Evolutionary conservation across 2,329 filamentous ascomycete genomes (phyloP).

Genomic region (Juglanconis oblonga): DNA sequence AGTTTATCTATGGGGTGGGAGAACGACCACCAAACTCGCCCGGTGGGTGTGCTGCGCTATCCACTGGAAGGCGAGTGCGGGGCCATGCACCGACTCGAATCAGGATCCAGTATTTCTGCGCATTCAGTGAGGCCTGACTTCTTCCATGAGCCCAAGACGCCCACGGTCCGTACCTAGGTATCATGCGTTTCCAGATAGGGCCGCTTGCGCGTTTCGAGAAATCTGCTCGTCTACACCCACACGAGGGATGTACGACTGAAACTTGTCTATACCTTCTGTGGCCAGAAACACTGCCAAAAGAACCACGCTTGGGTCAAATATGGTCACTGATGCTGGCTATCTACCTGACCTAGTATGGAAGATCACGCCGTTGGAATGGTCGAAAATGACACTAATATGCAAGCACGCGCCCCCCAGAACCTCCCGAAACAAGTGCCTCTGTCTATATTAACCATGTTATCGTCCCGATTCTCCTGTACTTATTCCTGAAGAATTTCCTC

Average conservation of each 20-base stretch:
- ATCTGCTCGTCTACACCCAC: background rate
- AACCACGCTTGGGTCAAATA: background rate
- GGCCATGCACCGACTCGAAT: slow-evolving; percentile 8
- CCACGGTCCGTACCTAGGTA: background rate
- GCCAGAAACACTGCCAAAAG: background rate
- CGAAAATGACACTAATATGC: too few species aligned
- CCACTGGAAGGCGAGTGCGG: background rate
- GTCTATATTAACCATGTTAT: too few species aligned
- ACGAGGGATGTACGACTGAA: too few species aligned
- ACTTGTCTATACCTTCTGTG: background rate
- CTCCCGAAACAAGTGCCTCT: too few species aligned
- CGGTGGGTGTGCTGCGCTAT: slow-evolving; percentile 9
- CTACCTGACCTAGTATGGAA: background rate
- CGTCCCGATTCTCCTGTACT: too few species aligned
- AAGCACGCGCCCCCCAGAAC: too few species aligned
- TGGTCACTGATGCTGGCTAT: background rate
- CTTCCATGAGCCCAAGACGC: background rate
- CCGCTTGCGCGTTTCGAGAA: background rate
- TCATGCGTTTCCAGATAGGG: background rate
- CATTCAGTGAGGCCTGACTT: background rate
- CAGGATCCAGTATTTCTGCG: background rate
- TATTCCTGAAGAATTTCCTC: too few species aligned
- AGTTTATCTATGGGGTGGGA: background rate
- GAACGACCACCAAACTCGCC: slow-evolving; percentile 5
- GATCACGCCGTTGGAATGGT: too few species aligned